Evolutionary conservation across 2,329 filamentous ascomycete species (phyloP).

Genomic region (Aspergillus ustus): DNA sequence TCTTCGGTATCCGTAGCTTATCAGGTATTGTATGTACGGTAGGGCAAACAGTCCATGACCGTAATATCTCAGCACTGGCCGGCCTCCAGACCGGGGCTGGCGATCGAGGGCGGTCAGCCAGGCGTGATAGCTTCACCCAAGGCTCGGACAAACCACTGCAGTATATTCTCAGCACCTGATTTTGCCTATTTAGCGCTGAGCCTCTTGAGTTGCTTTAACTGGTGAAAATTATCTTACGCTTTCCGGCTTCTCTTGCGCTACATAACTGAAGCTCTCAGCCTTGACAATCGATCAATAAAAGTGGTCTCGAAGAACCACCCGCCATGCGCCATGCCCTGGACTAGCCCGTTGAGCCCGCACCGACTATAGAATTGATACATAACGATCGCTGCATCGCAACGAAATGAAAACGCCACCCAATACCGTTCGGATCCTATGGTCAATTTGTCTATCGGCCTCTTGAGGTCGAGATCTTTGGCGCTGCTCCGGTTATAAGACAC

Average conservation of each 20-base stretch:
- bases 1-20: slow-evolving; percentile 27
- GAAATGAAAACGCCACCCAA: slow-evolving; percentile 24
- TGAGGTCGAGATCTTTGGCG: slow-evolving; percentile 12
- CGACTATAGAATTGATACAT: slow-evolving; percentile 17
- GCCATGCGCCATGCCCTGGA: slow-evolving; percentile 22
- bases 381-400: slow-evolving; percentile 1
- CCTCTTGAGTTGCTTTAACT: not conserved
- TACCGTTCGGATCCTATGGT: slow-evolving; percentile 8
- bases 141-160: not conserved
- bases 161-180: not conserved
- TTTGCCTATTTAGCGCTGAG: not conserved
- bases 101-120: not conserved
- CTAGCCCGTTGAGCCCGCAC: slow-evolving; percentile 1
- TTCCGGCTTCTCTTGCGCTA: not conserved
- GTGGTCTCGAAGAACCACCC: slow-evolving; percentile 1
- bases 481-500: slow-evolving; percentile 13
- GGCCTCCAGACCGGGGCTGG: not conserved
- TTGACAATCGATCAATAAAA: not conserved
- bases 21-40: slow-evolving; percentile 4
- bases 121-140: not conserved
- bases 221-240: not conserved
- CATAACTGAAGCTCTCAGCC: not conserved
- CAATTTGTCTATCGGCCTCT: slow-evolving; percentile 18
- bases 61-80: slow-evolving; percentile 10
- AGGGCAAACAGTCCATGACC: slow-evolving; percentile 6